Base-by-base conservation (phyloP, 2,329 filamentous ascomycete species). In the Drechslerella dactyloides region DNA sequence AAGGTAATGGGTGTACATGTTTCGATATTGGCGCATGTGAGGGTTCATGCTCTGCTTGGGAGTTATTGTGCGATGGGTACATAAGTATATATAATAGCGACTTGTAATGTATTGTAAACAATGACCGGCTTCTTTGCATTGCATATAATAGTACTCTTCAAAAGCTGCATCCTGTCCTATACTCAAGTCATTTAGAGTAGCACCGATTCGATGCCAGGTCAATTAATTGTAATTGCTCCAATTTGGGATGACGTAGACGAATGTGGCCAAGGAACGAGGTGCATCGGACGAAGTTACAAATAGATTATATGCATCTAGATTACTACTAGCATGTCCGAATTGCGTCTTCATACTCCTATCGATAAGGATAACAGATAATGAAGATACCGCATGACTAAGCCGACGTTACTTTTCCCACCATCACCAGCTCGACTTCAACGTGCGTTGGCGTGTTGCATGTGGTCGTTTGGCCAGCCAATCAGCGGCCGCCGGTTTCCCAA, bases 391-490 rank as follows among this genome's bases (percentile, higher is more conserved):
- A n/a, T n/a, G n/a, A n/a, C n/a, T n/a, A n/a, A n/a, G n/a, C n/a
- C 33, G 7, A 37, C 13, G 33, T 37, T 13, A 37, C 13, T 13
- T 6, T 37, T 6, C 33, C 6, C 13, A 6, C 33, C 7, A 37
- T 37, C 6, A 7, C 33, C 6, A 37, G 33, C 33, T 13, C 13
- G 13, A 42, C 11, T 42, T 2, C 5, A 17, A 2, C 3, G 4
- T 15, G 48, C 10, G 48, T 54, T 61, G 56, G 35, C 63, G 66
- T 37, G 66, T 70, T 70, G 66, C 27, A 27, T 48, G 48, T 50
- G 37, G 53, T 55, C 24, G 50, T 53, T 59, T 58, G 51, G 40
- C 46, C 50, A 48, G 54, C 66, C 66, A 70, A 70, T 70, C 53
- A 70, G 54, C 42, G 24, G 17, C 17, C 21, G 30, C 35, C 17